Conservation (phyloP, 371 early-diverging fungal genomes). For the Zychaea mexicana region DNA sequence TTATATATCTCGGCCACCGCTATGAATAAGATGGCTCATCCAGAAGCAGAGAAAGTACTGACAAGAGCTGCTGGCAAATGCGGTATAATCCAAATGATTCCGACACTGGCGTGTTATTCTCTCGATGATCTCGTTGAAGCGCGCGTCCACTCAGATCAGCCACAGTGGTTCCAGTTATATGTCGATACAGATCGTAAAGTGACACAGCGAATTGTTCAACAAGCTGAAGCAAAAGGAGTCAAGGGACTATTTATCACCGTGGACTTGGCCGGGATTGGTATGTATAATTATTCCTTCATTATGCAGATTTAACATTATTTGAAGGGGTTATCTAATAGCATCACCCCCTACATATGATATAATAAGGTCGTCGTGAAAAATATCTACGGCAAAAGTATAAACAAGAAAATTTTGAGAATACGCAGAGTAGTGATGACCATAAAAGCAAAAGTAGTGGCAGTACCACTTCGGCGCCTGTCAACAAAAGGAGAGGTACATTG, state of each 20-base stretch:
- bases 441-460: too few species aligned
- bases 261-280: constrained; percentile 85
- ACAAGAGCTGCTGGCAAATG: constrained; percentile 60
- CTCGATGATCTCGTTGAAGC: constrained; percentile 62
- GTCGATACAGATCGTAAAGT: constrained; percentile 80
- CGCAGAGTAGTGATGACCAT: constrained; percentile 24
- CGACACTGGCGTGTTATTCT: constrained; percentile 75
- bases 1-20: constrained; percentile 64
- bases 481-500: constrained; percentile 65
- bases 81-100: constrained; percentile 67
- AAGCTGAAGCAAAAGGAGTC: constrained; percentile 83
- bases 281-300: too few species aligned
- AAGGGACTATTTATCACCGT: constrained; percentile 89
- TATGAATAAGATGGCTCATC: constrained; percentile 74
- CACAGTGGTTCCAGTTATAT: constrained; percentile 90
- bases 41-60: constrained; percentile 74
- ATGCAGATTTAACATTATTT: too few species aligned
- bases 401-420: constrained; percentile 32
- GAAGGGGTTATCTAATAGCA: too few species aligned
- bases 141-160: constrained; percentile 30
- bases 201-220: constrained; percentile 70
- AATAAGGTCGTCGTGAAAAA: constrained; percentile 78
- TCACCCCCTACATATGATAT: too few species aligned
- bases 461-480: too few species aligned
- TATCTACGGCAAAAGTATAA: constrained; percentile 82